A percentile compares a stretch with the other conserved stretches of the same genome.
phyloP scores from a whole-genome alignment of 1,139 yeast genomes.

The Trichomonascaceae sp. region DNA sequence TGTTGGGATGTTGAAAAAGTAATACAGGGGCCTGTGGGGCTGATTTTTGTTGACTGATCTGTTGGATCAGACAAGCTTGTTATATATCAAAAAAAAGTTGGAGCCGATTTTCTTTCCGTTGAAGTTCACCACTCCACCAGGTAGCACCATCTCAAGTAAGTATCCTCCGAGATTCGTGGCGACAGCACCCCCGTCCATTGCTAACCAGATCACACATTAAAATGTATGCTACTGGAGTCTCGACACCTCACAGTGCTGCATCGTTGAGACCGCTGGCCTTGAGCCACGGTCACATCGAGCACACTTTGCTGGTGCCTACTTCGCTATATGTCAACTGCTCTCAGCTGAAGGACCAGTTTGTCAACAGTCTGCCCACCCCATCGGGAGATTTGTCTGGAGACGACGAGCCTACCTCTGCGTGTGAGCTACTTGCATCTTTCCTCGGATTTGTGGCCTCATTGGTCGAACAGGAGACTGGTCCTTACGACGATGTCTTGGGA shows the following conservation, averaged over 20 bases:
- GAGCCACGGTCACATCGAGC: constrained; percentile 77
- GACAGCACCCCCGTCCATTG: no score
- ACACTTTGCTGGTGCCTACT: constrained; percentile 77
- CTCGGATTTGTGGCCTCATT: constrained; percentile 63
- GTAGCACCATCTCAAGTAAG: neutral
- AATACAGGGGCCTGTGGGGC: no score
- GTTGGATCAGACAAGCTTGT: no score
- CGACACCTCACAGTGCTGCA: constrained; percentile 33
- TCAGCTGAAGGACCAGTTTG: constrained; percentile 79
- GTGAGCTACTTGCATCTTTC: constrained; percentile 76
- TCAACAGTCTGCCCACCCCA: constrained; percentile 56
- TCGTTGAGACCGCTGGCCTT: constrained; percentile 68
- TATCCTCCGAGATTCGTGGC: neutral
- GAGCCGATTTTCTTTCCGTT: neutral
- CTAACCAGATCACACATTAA: no score
- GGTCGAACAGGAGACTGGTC: constrained; percentile 38
- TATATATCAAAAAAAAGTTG: no score
- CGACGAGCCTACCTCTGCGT: constrained; percentile 78
- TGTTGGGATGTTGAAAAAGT: no score
- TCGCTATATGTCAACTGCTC: constrained; percentile 66
- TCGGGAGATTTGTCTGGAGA: constrained; percentile 81
- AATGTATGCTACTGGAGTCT: constrained; percentile 27
- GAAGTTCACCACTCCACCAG: neutral
- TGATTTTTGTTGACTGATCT: no score
- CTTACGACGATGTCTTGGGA: constrained; percentile 55